Percentiles rank a stretch among this genome's conserved stretches.
These are phyloP conservation scores for Mortierella alpina DNA, from an alignment of 192 early-diverging fungal species.

Conservation along the genomic window DNA sequence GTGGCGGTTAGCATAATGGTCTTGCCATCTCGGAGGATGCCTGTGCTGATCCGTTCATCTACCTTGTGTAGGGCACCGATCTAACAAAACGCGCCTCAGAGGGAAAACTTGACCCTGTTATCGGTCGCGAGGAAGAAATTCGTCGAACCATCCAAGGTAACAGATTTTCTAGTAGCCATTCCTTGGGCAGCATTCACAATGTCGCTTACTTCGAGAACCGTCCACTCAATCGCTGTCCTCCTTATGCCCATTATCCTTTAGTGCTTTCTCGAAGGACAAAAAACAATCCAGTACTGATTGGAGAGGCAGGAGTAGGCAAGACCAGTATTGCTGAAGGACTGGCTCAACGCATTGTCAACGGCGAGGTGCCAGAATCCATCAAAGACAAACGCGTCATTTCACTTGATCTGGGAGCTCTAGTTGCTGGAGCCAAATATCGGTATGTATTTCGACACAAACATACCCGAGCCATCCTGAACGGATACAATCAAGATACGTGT, in stretches of 20 bases:
- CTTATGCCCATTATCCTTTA: background rate
- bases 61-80: slow-evolving; percentile 65
- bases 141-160: slow-evolving; percentile 81
- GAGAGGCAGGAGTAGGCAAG: slow-evolving; percentile 83
- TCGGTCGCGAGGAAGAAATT: slow-evolving; percentile 83
- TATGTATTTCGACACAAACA: slow-evolving; percentile 32
- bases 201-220: background rate
- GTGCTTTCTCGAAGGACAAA: slow-evolving; percentile 79
- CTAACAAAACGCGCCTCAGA: slow-evolving; percentile 78
- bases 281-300: slow-evolving; percentile 82
- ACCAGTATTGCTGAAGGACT: slow-evolving; percentile 85
- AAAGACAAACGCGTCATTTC: slow-evolving; percentile 79
- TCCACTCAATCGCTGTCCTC: background rate
- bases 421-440: slow-evolving; percentile 81
- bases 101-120: slow-evolving; percentile 86
- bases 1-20: background rate
- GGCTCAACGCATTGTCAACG: slow-evolving; percentile 80
- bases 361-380: slow-evolving; percentile 82
- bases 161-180: background rate
- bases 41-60: background rate
- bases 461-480: background rate
- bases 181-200: background rate
- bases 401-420: slow-evolving; percentile 73
- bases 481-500: background rate
- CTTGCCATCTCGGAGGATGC: background rate